Percentiles rank a stretch among this genome's conserved stretches.
Evolutionary conservation across 1,139 yeast genomes (phyloP).

Genomic region (Diutina sp.): DNA sequence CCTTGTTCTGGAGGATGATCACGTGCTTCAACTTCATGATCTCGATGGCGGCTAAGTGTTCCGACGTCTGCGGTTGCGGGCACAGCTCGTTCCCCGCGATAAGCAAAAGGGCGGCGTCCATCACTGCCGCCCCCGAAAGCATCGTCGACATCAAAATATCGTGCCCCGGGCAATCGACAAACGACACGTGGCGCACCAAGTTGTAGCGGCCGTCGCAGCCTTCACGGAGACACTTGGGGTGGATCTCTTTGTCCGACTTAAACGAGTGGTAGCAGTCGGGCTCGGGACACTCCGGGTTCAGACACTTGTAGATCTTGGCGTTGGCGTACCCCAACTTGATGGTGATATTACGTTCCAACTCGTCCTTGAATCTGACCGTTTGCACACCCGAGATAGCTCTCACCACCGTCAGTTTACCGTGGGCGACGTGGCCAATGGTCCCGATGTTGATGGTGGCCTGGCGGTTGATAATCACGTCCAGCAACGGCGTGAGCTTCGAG

Average conservation of each 20-base stretch:
- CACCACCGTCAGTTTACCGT: conserved; percentile 97
- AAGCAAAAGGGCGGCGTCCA: conserved; percentile 96
- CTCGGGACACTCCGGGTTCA: conserved; percentile 75
- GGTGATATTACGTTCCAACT: conserved; percentile 96
- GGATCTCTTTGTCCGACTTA: conserved; percentile 88
- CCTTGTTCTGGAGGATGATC: conserved; percentile 93
- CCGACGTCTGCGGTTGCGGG: conserved; percentile 99
- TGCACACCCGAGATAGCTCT: conserved; percentile 98
- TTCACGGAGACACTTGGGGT: conserved; percentile 80
- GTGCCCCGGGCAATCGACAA: conserved; percentile 99
- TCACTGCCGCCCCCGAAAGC: conserved; percentile 99
- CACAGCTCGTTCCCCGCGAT: conserved; percentile 98
- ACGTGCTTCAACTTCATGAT: conserved; percentile 98
- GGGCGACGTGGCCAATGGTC: conserved; percentile 92
- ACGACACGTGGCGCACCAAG: conserved; percentile 90
- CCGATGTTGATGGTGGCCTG: conserved; percentile 99
- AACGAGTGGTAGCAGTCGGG: conserved; percentile 94
- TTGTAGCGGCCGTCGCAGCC: conserved; percentile 80
- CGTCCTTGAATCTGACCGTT: conserved; percentile 97
- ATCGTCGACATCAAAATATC: conserved; percentile 99
- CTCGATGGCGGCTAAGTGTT: conserved; percentile 98
- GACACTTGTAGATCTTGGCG: conserved; percentile 94
- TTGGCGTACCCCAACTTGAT: conserved; percentile 97
- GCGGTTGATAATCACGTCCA: conserved; percentile 93
- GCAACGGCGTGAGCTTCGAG: conserved; percentile 62